Evolutionary conservation across 257 asterid genomes (phyloP), one percentile per base, ranked within the genome.

Genomic region (Linderniella brevidens): DNA sequence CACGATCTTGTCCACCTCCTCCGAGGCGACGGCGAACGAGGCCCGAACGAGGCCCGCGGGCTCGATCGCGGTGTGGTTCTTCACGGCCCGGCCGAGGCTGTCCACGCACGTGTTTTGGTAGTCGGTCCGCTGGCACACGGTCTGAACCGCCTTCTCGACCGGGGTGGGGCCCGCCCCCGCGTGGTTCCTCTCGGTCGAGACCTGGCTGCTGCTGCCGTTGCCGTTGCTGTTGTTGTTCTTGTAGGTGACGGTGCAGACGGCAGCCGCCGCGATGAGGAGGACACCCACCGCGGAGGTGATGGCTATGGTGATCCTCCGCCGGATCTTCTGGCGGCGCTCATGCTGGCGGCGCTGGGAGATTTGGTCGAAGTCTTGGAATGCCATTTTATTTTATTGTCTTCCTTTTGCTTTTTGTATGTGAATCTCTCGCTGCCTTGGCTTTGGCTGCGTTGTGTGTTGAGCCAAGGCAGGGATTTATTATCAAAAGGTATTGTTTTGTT

Each of bases 351-450:
- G 94, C 49, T 79, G 82, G 0, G 81, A 60, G 37, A 90, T 81
- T 29, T 70, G 75, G 71, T 90, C 98, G 64, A 90, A 84, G 68
- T 90, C 98, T 61, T 84, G 96, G 64, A 90, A 84, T 5, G 98
- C 94, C 98, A 81, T 84, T 62, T 8, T 20, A 7, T 36, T 13
- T 19, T 19, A 16, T 8, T 44, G 2, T 41, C 6, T 25, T 17
- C 13, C n/a, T 8, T 13, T 51, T 15, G 29, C 50, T 45, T 19
- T 45, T 15, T 3, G 29, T 47, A 7, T 47, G 20, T 46, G 50
- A 15, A 3, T 39, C 43, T 25, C 43, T 39, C 43, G 3, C 43
- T 39, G 43, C 43, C 43, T 39, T 39, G 43, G 43, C 43, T 39
- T 37, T 39, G 43, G 43, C 43, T 39, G 1, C 9, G 43, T 2